Conservation (phyloP, 805 yeast species). For the Sugiyamaella smithiae region DNA sequence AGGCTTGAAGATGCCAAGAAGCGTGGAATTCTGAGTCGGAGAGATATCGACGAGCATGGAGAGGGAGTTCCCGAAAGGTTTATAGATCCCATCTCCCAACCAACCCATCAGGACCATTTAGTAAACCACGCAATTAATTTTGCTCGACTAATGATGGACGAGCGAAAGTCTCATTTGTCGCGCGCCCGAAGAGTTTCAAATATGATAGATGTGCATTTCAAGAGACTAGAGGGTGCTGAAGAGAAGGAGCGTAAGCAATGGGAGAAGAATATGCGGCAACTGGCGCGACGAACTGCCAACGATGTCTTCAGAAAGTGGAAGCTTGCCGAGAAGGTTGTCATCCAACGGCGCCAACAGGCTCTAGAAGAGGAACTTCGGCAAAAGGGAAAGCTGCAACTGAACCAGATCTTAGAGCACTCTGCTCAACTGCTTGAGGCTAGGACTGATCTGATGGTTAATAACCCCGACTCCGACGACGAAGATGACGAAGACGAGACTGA, state of each 20-base stretch:
- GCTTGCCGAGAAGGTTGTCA: conserved; percentile 72
- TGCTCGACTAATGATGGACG: conserved; percentile 66
- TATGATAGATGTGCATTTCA: conserved; percentile 84
- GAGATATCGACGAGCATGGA: conserved; percentile 2
- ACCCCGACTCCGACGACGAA: conserved; percentile 28
- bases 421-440: conserved; percentile 88
- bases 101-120: conserved; percentile 69
- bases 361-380: conserved; percentile 70
- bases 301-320: conserved; percentile 90
- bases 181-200: conserved; percentile 69
- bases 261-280: conserved; percentile 61
- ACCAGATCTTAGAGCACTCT: conserved; percentile 86
- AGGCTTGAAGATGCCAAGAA: conserved; percentile 49
- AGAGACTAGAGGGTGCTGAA: conserved; percentile 81
- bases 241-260: conserved; percentile 75
- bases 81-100: conserved; percentile 48
- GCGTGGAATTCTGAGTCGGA: conserved; percentile 26
- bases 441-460: conserved; percentile 37
- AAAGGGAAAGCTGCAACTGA: conserved; percentile 81
- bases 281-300: conserved; percentile 79
- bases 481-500: conserved; percentile 30
- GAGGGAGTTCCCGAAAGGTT: conserved; percentile 37
- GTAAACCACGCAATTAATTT: conserved; percentile 71
- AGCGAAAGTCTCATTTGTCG: conserved; percentile 60
- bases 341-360: conserved; percentile 65